These are phyloP conservation scores for Sporobolus alterniflorus DNA, from an alignment of 202 grass and related monocot species.

Conservation along the genomic window DNA sequence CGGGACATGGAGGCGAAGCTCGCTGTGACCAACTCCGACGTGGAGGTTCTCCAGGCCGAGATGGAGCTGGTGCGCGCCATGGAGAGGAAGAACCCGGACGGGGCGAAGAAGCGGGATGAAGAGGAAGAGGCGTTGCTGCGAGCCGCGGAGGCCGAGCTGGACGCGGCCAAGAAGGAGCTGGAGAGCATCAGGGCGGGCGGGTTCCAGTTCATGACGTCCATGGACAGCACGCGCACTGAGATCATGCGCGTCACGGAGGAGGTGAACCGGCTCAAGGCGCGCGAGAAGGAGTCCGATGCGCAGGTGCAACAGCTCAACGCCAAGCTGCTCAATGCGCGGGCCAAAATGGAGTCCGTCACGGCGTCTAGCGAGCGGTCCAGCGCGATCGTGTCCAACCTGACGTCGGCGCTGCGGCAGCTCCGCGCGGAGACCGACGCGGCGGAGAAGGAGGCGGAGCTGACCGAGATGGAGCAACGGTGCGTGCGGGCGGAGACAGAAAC, in stretches of 20 bases:
- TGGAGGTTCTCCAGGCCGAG: slow-evolving; percentile 68
- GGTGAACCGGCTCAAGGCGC: slow-evolving; percentile 47
- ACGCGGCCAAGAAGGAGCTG: slow-evolving; percentile 65
- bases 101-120: background rate
- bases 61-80: slow-evolving; percentile 96
- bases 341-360: slow-evolving; percentile 53
- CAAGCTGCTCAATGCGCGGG: slow-evolving; percentile 79
- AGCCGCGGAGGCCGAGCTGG: slow-evolving; percentile 57
- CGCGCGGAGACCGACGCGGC: slow-evolving; percentile 50
- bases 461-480: slow-evolving; percentile 47
- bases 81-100: slow-evolving; percentile 44
- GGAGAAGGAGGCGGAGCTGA: slow-evolving; percentile 54
- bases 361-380: slow-evolving; percentile 57
- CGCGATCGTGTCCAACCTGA: slow-evolving; percentile 65
- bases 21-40: slow-evolving; percentile 61
- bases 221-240: slow-evolving; percentile 72
- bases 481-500: slow-evolving; percentile 47
- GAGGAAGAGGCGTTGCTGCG: slow-evolving; percentile 34
- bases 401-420: slow-evolving; percentile 65
- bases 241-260: slow-evolving; percentile 57
- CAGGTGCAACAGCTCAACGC: slow-evolving; percentile 70
- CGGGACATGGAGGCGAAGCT: slow-evolving; percentile 72
- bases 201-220: slow-evolving; percentile 87
- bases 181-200: slow-evolving; percentile 61
- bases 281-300: slow-evolving; percentile 61